A percentile compares a stretch with the other conserved stretches of the same genome.
These are phyloP conservation scores for Colletotrichum sp. DNA, from an alignment of 2,329 filamentous ascomycete species.

Conservation along the genomic window DNA sequence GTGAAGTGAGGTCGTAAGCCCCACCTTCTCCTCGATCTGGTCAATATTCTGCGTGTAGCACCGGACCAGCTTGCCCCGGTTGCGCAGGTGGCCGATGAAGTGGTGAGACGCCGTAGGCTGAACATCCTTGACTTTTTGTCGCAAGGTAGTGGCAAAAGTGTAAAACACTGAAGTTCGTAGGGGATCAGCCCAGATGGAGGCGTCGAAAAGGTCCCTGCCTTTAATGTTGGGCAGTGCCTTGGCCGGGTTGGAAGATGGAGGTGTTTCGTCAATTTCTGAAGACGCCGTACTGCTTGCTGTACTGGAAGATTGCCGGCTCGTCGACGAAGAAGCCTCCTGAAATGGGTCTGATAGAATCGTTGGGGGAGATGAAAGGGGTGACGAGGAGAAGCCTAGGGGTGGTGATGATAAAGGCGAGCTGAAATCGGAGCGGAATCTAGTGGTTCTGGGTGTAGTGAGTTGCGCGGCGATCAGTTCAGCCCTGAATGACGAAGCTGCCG, in stretches of 20 bases:
- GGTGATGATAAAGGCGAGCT: conserved; percentile 44
- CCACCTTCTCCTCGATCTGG: conserved; percentile 72
- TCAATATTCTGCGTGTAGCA: conserved; percentile 82
- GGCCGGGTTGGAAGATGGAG: conserved; percentile 40
- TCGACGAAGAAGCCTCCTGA: conserved; percentile 38
- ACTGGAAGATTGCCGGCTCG: conserved; percentile 34
- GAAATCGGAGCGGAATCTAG: neutral
- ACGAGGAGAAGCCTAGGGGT: conserved; percentile 43
- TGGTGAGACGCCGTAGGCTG: conserved; percentile 68
- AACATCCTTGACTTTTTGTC: conserved; percentile 67
- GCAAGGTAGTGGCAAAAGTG: conserved; percentile 70
- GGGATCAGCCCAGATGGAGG: conserved; percentile 71
- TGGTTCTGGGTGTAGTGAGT: neutral
- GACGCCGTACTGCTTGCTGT: conserved; percentile 41
- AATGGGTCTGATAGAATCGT: conserved; percentile 57
- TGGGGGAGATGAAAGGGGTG: conserved; percentile 62
- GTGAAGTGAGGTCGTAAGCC: conserved; percentile 65
- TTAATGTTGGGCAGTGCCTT: conserved; percentile 64
- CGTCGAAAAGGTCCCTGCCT: conserved; percentile 74
- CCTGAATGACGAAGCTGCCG: neutral
- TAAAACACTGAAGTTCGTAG: conserved; percentile 73
- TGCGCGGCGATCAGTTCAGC: neutral
- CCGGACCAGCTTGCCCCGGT: conserved; percentile 70
- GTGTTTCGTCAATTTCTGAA: conserved; percentile 50
- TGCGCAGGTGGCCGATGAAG: conserved; percentile 70